phyloP scores from a whole-genome alignment of 2,329 filamentous ascomycete genomes.

The Amauroascus niger region DNA sequence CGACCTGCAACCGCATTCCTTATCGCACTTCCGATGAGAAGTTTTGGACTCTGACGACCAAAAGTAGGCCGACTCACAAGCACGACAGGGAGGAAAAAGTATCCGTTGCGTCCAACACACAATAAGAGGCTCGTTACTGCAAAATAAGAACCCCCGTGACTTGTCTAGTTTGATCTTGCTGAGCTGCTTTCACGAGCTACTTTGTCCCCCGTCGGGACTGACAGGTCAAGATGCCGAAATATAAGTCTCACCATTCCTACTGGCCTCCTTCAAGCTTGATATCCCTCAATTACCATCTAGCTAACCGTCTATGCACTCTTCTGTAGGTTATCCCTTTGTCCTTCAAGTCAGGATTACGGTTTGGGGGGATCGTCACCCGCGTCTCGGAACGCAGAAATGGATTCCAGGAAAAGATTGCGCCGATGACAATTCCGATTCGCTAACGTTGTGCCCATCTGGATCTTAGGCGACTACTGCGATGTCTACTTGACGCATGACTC shows the following conservation, averaged over 20 bases:
- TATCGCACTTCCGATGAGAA: no score
- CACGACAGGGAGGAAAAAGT: background rate
- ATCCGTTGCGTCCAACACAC: background rate
- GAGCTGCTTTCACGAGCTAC: background rate
- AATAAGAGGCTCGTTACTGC: background rate
- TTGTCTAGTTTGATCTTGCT: background rate
- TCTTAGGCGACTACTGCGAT: slow-evolving; percentile 86
- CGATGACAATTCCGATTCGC: slow-evolving; percentile 6
- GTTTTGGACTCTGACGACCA: no score
- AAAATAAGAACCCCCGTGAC: background rate
- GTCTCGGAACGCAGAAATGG: slow-evolving; percentile 10
- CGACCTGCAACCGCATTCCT: no score
- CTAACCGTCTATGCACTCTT: slow-evolving; percentile 53
- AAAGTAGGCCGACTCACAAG: no score
- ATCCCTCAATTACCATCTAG: slow-evolving; percentile 9
- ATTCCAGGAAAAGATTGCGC: background rate
- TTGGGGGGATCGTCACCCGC: slow-evolving; percentile 3
- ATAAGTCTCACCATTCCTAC: slow-evolving; percentile 46
- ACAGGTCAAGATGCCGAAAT: slow-evolving; percentile 66
- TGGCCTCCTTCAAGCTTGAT: background rate
- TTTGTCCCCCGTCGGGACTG: background rate
- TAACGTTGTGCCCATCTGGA: slow-evolving; percentile 7
- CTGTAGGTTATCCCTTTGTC: slow-evolving; percentile 43
- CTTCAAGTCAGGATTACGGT: slow-evolving; percentile 13
- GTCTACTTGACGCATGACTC: slow-evolving; percentile 99